Conservation (phyloP, 148 eudicot species). For the Rheum nobile region DNA sequence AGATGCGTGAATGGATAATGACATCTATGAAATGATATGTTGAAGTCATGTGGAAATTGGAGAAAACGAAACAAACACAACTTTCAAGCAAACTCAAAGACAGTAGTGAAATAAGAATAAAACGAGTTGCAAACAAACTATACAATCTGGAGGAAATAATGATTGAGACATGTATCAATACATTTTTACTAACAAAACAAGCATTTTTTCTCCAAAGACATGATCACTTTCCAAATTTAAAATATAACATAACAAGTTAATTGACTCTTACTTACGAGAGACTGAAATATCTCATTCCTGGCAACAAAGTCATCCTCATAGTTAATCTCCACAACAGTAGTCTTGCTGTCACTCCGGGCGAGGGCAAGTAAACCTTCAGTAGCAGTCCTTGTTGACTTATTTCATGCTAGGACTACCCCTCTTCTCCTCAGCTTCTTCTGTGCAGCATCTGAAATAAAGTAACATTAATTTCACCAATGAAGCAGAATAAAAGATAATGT, state of each 20-base stretch:
- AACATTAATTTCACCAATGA: background rate
- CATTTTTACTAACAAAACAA: background rate
- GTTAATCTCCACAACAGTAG: constrained; percentile 68
- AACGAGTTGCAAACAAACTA: background rate
- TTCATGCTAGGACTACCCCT: constrained; percentile 78
- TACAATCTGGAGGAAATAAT: background rate
- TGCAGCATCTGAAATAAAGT: constrained; percentile 59
- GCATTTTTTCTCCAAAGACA: background rate
- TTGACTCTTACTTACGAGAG: constrained; percentile 44
- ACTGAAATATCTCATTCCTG: constrained; percentile 87
- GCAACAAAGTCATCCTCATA: constrained; percentile 98
- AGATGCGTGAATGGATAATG: constrained; percentile 11
- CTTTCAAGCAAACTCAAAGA: background rate
- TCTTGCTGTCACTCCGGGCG: constrained; percentile 58
- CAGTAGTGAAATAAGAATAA: background rate
- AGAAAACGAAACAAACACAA: background rate
- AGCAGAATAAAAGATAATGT: too few relatives aligned
- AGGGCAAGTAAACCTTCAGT: constrained; percentile 88
- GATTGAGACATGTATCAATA: background rate
- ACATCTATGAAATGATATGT: background rate
- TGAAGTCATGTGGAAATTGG: background rate
- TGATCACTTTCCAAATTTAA: background rate
- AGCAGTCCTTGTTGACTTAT: constrained; percentile 74
- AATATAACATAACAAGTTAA: background rate
- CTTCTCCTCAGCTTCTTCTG: constrained; percentile 83